Conservation (phyloP, 164 flowering plant genomes). For the Magnolia kwangsiensis region DNA sequence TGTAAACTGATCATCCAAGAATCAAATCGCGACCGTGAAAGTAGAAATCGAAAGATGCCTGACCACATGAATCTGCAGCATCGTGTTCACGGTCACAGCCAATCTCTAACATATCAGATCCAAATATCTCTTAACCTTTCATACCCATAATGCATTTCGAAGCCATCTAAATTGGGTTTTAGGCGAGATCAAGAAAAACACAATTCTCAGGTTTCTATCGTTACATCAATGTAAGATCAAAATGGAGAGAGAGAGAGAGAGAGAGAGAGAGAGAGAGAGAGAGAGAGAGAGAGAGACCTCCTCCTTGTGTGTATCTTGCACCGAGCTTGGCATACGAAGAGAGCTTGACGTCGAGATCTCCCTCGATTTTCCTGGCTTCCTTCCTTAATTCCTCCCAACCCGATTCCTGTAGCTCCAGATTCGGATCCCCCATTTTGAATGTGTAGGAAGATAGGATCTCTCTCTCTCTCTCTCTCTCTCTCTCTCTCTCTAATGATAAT, state of each 20-base stretch:
- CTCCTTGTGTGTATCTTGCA: constrained; percentile 72
- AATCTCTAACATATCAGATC: background rate
- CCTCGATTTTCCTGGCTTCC: constrained; percentile 89
- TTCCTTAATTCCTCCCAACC: constrained; percentile 97
- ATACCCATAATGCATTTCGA: background rate
- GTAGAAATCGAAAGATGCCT: background rate
- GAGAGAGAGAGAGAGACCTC: constrained; percentile 11
- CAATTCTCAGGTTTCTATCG: too few relatives aligned
- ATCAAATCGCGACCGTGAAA: background rate
- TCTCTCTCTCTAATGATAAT: background rate
- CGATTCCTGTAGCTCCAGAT: constrained; percentile 78
- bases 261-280: background rate
- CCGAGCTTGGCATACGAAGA: constrained; percentile 93
- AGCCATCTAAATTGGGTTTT: background rate
- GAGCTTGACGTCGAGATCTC: constrained; percentile 97
- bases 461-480: background rate
- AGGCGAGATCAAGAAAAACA: background rate
- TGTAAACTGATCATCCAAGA: too few relatives aligned
- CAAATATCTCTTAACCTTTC: background rate
- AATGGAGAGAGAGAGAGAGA: too few relatives aligned
- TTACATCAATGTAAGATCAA: too few relatives aligned
- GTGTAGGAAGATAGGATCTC: background rate
- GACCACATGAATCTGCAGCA: background rate
- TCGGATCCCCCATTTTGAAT: constrained; percentile 42
- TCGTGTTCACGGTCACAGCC: background rate